Conservation (phyloP, 1,284 basidiomycete species). For the Cutaneotrichosporon sp. region DNA sequence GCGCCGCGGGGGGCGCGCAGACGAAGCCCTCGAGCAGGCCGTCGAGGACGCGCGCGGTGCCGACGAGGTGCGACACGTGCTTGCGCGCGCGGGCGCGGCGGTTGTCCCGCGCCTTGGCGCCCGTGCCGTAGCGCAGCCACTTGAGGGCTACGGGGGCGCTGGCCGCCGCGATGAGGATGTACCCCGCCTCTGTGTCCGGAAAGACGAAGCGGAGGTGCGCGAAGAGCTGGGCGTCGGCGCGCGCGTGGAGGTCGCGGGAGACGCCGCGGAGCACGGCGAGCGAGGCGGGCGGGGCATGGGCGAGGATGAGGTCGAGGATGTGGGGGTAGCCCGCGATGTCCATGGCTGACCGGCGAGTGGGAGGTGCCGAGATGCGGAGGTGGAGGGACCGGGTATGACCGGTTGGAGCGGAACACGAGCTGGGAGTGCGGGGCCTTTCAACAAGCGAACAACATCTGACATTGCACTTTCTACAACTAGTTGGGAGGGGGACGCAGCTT, state of each 20-base stretch:
- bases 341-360: not conserved
- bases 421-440: too few species aligned
- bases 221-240: conserved; percentile 4
- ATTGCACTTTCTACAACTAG: not conserved
- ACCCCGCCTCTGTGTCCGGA: not conserved
- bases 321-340: not conserved
- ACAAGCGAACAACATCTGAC: too few species aligned
- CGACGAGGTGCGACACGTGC: not conserved
- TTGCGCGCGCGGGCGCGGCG: not conserved
- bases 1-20: not conserved
- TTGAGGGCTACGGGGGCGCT: not conserved
- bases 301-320: not conserved
- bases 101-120: not conserved
- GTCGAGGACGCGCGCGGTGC: not conserved
- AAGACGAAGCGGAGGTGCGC: conserved; percentile 1
- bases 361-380: too few species aligned
- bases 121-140: not conserved
- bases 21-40: not conserved
- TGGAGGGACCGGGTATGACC: too few species aligned
- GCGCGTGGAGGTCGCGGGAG: not conserved
- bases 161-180: not conserved
- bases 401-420: too few species aligned
- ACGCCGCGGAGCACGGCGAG: not conserved
- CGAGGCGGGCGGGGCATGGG: not conserved
- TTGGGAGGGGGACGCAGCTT: conserved; percentile 21